phyloP scores from a whole-genome alignment of 139 green algal genomes.

The Chlorella sp. region DNA sequence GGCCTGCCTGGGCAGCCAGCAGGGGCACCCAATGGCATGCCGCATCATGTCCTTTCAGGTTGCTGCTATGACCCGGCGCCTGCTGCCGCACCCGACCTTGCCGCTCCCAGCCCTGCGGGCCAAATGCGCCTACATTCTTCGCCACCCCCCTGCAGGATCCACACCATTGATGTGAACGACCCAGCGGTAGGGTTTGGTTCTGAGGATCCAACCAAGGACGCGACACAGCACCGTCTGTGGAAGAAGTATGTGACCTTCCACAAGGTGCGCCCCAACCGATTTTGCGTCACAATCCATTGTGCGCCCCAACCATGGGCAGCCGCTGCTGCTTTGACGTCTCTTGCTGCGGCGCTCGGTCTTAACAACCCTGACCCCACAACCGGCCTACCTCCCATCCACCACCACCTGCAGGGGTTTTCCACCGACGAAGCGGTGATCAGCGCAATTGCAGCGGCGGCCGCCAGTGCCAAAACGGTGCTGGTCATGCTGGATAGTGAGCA shows the following conservation, averaged over 20 bases:
- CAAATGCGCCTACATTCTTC: no score
- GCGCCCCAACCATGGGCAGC: no score
- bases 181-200: constrained; percentile 10
- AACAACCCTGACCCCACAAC: not conserved
- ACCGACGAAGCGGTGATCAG: not conserved
- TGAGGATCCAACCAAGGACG: not conserved
- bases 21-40: no score
- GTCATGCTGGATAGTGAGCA: constrained; percentile 60
- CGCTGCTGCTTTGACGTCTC: no score
- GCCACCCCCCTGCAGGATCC: not conserved
- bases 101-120: no score
- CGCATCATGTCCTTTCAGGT: no score
- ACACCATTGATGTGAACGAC: constrained; percentile 40
- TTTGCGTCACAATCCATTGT: no score
- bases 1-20: no score
- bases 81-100: no score
- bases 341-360: no score
- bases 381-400: not conserved
- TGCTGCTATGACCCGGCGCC: no score
- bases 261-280: no score
- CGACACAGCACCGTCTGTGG: constrained; percentile 52
- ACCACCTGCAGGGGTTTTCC: not conserved
- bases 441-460: not conserved
- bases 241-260: constrained; percentile 54
- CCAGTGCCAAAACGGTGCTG: constrained; percentile 32